Base-by-base conservation (phyloP, 2,329 filamentous ascomycete genomes). In the Colletotrichum orbiculare region DNA sequence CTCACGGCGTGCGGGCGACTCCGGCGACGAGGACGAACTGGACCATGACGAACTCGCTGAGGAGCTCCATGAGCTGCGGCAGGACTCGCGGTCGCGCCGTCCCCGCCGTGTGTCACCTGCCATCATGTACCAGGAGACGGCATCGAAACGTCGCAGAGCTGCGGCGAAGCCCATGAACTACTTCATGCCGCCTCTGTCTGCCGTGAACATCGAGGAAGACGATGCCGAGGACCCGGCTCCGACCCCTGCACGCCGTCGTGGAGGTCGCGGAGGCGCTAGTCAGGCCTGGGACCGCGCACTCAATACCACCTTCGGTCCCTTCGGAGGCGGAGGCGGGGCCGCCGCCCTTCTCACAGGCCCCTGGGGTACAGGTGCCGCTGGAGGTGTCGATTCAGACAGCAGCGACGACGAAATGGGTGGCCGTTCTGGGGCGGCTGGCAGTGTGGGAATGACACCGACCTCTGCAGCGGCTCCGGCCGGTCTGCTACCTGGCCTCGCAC, bases 281-380 rank as follows among this genome's bases (percentile, higher is more conserved):
- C 80, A 82, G 10, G 80, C 79, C 47, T 93, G 89, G 89, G 93
- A 95, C 74, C 91, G 94, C 54, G 92, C 86, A 62, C 84, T 98
- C 38, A 95, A 97, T 78, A 94, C 93, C 25, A 97, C 94, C 1
- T 93, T 91, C 74, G 96, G 96, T 8, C 96, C 96, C 2, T 98
- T 99, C 77, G 96, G 94, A 64, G 94, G 96, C 46, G 62, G 62
- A 37, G 92, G 91, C 49, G 92, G 92, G 41, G 85, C 85, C 46
- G 85, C 89, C 38, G 87, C 93, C 13, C 83, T 96, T 11, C 85
- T 95, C 60, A 89, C 84, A 66, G 93, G 92, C 1, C 90, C 91
- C 6, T 92, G 90, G 82, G 91, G 90, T 60, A 88, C 88, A 47
- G 91, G 87, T 11, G 91, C 91, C 25, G 87, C 88, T 66, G 94